A percentile compares a stretch with the other conserved stretches of the same genome.
phyloP scores from a whole-genome alignment of 225 moss, liverwort and hornwort species.

The Bryum argenteum region DNA sequence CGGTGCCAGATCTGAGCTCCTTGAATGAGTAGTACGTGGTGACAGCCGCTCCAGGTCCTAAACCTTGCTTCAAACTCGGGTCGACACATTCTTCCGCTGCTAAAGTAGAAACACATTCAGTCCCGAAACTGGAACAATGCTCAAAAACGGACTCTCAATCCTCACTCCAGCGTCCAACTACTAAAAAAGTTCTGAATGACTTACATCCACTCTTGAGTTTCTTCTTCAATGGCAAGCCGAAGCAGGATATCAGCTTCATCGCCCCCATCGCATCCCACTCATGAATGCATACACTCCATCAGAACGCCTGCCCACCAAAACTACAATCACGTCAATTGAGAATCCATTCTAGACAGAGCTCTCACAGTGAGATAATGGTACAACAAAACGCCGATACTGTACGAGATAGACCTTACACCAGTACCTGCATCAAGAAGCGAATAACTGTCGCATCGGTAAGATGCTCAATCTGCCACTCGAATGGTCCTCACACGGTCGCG shows the following conservation, averaged over 20 bases:
- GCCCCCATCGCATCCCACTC: conserved; percentile 40
- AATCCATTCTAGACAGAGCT: too few relatives aligned
- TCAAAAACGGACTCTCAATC: too few relatives aligned
- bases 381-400: too few relatives aligned
- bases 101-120: not conserved
- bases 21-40: conserved; percentile 44
- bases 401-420: too few relatives aligned
- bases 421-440: too few relatives aligned
- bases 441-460: too few relatives aligned
- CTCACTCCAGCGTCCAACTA: too few relatives aligned
- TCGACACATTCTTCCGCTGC: conserved; percentile 39
- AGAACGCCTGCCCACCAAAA: not conserved
- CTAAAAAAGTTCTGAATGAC: not conserved
- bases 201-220: conserved; percentile 41
- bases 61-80: conserved; percentile 37
- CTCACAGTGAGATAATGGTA: too few relatives aligned
- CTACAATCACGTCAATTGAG: too few relatives aligned
- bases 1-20: conserved; percentile 47
- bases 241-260: conserved; percentile 47
- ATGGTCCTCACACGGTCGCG: too few relatives aligned
- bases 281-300: conserved; percentile 8
- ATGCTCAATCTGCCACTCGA: too few relatives aligned
- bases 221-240: conserved; percentile 39
- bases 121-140: not conserved
- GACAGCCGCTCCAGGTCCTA: conserved; percentile 17